These are phyloP conservation scores for Ogataea populi-albae DNA, from an alignment of 805 yeast species.

Conservation along the genomic window DNA sequence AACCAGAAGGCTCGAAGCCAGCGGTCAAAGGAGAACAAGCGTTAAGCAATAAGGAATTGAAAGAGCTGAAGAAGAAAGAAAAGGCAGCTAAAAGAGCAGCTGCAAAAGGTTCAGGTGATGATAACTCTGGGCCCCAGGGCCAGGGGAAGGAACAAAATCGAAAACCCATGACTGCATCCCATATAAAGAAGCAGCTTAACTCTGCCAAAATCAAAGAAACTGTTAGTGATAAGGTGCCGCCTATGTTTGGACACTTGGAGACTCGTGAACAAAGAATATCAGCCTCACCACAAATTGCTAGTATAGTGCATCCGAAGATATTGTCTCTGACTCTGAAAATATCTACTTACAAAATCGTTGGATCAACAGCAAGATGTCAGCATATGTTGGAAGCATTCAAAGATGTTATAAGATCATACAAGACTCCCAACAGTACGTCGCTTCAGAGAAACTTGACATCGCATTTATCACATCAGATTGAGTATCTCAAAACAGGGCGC, in stretches of 20 bases:
- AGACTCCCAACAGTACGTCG: slow-evolving; percentile 82
- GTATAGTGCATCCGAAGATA: slow-evolving; percentile 84
- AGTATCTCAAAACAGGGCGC: slow-evolving; percentile 83
- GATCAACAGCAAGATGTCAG: slow-evolving; percentile 80
- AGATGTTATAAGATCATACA: slow-evolving; percentile 72
- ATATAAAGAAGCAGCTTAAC: slow-evolving; percentile 52
- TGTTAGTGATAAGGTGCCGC: slow-evolving; percentile 47
- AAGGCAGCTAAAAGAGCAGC: slow-evolving; percentile 94
- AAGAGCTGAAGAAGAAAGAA: slow-evolving; percentile 82
- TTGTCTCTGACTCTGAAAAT: slow-evolving; percentile 73
- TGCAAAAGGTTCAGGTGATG: slow-evolving; percentile 53
- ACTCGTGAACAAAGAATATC: slow-evolving; percentile 73
- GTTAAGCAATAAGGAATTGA: slow-evolving; percentile 74
- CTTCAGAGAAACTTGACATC: slow-evolving; percentile 84
- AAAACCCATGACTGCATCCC: slow-evolving; percentile 45
- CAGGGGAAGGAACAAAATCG: slow-evolving; percentile 23
- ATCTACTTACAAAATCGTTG: slow-evolving; percentile 82
- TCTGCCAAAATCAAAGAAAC: slow-evolving; percentile 45
- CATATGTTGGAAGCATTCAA: slow-evolving; percentile 85
- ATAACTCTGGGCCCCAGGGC: neutral
- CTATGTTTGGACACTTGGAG: slow-evolving; percentile 75
- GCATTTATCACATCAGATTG: slow-evolving; percentile 89
- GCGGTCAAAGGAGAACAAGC: too few species aligned
- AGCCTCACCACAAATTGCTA: slow-evolving; percentile 52
- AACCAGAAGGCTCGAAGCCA: slow-evolving; percentile 2